Conservation (phyloP, 208 protist genomes). For the Trypanosoma rangeli region DNA sequence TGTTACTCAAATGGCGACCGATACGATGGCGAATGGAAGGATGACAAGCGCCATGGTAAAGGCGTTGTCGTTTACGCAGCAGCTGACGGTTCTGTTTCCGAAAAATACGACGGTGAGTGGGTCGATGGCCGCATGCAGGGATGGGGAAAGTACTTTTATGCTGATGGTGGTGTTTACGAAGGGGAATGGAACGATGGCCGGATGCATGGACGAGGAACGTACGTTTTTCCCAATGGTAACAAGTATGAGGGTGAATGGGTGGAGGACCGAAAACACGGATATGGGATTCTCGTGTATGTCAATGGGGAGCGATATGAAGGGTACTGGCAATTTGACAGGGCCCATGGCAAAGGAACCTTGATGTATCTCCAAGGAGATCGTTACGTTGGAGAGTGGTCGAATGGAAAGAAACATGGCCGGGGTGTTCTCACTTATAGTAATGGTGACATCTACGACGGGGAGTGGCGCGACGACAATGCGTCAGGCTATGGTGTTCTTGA, state of each 20-base stretch:
- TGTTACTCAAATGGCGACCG: constrained; percentile 89
- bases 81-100: constrained; percentile 89
- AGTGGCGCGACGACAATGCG: constrained; percentile 87
- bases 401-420: constrained; percentile 90
- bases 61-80: constrained; percentile 90
- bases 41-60: constrained; percentile 92
- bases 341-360: constrained; percentile 88
- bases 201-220: constrained; percentile 91
- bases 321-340: constrained; percentile 90
- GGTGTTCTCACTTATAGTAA: constrained; percentile 91
- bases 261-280: constrained; percentile 92
- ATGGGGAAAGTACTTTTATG: constrained; percentile 94
- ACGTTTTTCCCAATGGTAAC: constrained; percentile 95
- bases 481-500: constrained; percentile 83
- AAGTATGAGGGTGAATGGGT: constrained; percentile 95
- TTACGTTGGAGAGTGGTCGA: constrained; percentile 91
- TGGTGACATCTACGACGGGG: constrained; percentile 90
- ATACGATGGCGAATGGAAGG: constrained; percentile 94
- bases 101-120: constrained; percentile 95
- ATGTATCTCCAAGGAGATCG: constrained; percentile 91
- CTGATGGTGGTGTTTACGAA: constrained; percentile 92
- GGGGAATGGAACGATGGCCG: constrained; percentile 92
- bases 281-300: constrained; percentile 87
- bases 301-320: constrained; percentile 90
- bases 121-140: constrained; percentile 93